Base-by-base conservation (phyloP, 768 basidiomycete genomes). In the Infundibulicybe gibba region DNA sequence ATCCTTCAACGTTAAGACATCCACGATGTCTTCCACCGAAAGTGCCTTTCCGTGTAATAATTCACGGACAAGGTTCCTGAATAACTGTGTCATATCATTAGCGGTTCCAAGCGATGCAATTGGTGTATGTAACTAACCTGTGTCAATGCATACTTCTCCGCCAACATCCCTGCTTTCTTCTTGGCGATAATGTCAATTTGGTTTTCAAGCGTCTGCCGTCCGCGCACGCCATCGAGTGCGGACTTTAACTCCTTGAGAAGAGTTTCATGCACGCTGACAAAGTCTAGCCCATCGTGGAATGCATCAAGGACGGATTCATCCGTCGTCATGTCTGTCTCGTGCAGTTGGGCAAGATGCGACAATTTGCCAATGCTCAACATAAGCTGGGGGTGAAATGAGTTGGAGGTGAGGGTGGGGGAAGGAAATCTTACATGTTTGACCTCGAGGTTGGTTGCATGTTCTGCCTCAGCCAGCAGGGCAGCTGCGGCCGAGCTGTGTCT, bases 301-400 rank as follows among this genome's bases (percentile, higher is more conserved):
- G 76, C 76, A 60, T 81, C 83, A 12, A 88, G 67, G 47, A 69
- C 67, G 30, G 58, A 59, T 45, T 82, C 79, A 35, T 87, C 80
- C 13, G 67, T 48, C 1, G 66, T 47, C 13, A 66, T 64, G 31
- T 70, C 67, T 1, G 65, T 65, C 54, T 84, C 85, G 49, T 89
- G 87, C 21, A 93, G 68, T 47, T 90, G 82, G 2, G 88, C 88
- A 12, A 97, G 71, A 56, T 90, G 81, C 0, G 86, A 71, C 10
- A 98, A 77, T 63, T 97, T 97, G 16, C 90, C 90, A 20, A 97
- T 80, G 58, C 92, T 94, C 46, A 94, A 78, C 79, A 91, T 85
- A 40, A 97, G 71, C 94, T 98, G 56, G 42, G 32, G 39, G 2
- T 15, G 14, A 35, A 11, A 16, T 30, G 13, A 19, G 3, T 35